Evolutionary conservation across 2,329 filamentous ascomycete species (phyloP).

Genomic region (Alternaria sp.): DNA sequence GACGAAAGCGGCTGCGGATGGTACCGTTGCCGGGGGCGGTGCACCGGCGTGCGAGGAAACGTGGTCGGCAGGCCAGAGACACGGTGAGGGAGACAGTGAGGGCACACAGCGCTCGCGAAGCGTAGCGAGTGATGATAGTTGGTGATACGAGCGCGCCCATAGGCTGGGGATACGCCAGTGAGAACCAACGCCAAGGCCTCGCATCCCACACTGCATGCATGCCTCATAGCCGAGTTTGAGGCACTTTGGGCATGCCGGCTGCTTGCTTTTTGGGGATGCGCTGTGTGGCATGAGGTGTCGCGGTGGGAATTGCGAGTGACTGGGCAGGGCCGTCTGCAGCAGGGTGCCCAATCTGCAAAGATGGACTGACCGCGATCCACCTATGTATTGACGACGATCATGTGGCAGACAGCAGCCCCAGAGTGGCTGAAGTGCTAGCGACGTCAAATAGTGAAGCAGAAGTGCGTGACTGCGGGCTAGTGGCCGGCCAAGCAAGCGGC

Average conservation of each 20-base stretch:
- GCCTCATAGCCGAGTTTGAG: constrained; percentile 25
- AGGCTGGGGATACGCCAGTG: constrained; percentile 27
- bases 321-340: constrained; percentile 2
- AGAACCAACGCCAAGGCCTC: constrained; percentile 26
- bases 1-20: constrained; percentile 29
- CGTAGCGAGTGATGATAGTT: constrained; percentile 26
- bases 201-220: constrained; percentile 28
- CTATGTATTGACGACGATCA: neutral
- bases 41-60: constrained; percentile 30
- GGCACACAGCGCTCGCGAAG: constrained; percentile 28
- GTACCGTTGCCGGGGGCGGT: constrained; percentile 30
- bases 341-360: neutral
- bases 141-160: constrained; percentile 34
- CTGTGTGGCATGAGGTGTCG: constrained; percentile 14
- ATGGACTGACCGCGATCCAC: neutral
- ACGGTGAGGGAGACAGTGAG: constrained; percentile 22
- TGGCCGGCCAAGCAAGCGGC: constrained; percentile 11
- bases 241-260: constrained; percentile 18
- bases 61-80: constrained; percentile 32
- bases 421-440: constrained; percentile 1
- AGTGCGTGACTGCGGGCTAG: neutral
- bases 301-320: constrained; percentile 4
- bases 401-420: neutral
- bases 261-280: constrained; percentile 22
- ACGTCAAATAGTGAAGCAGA: neutral